Evolutionary conservation across 1,284 basidiomycete genomes (phyloP).

Genomic region (Hortiboletus rubellus): DNA sequence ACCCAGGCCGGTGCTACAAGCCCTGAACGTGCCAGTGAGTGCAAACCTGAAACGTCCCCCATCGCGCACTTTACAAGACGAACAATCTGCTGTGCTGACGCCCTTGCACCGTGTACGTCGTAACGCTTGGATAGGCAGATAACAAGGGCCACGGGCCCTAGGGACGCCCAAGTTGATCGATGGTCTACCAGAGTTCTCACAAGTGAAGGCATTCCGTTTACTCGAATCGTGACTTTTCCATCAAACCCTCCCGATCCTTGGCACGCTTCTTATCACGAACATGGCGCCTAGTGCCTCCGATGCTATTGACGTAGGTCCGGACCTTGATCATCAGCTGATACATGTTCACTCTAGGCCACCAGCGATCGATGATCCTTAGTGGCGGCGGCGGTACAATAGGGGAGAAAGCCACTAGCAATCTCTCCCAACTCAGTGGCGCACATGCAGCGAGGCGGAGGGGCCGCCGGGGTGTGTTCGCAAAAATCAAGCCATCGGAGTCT

Average conservation of each 20-base stretch:
- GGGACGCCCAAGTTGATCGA: neutral
- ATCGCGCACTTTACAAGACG: neutral
- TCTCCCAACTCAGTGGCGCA: neutral
- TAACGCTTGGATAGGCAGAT: slow-evolving; percentile 4
- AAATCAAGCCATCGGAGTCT: slow-evolving; percentile 7
- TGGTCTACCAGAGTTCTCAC: neutral
- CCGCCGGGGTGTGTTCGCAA: slow-evolving; percentile 11
- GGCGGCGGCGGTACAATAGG: slow-evolving; percentile 1
- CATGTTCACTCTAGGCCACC: neutral
- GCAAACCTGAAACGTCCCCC: neutral
- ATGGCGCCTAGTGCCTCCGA: neutral
- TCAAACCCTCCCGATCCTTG: neutral
- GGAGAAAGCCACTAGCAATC: neutral
- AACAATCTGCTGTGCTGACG: neutral
- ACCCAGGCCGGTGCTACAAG: neutral
- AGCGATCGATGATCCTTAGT: neutral
- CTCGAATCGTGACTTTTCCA: slow-evolving; percentile 2
- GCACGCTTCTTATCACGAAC: neutral
- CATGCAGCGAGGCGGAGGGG: neutral
- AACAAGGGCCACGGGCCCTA: neutral
- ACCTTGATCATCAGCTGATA: neutral
- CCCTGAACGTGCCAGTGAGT: neutral
- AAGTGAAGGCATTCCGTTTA: slow-evolving; percentile 1
- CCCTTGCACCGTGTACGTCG: neutral
- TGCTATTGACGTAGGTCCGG: neutral